Base-by-base conservation (phyloP, 352 stramenopile genomes). In the Globisporangium nagaii region DNA sequence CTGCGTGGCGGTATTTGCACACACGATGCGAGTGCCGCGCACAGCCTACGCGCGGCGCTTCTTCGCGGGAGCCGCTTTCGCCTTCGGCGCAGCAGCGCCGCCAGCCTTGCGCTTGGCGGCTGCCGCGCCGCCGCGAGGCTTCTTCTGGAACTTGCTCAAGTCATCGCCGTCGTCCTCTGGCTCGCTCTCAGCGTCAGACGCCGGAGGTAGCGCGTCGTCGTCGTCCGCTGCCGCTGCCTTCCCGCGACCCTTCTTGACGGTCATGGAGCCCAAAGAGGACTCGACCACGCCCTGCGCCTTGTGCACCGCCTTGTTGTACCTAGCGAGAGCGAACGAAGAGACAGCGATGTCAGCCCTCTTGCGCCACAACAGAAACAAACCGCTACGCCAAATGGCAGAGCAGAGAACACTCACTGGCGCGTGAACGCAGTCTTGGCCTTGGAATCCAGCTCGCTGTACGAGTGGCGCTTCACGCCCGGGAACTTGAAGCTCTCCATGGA, bases 351-450 rank as follows among this genome's bases (percentile, higher is more conserved):
- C 32, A 53, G 32, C 17, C 6, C n/a, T n/a, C n/a, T n/a, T n/a
- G n/a, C n/a, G n/a, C n/a, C n/a, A n/a, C n/a, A n/a, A 40, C 35
- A 41, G 4, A 40, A 43, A 42, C 17, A 45, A 13, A 30, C 10
- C 30, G n/a, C 19, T n/a, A 25, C 37, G 24, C 5, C 17, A 24
- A 24, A 7, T 24, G 36, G 15, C 8, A 42, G n/a, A 42, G 36
- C 17, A 42, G 6, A 25, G 12, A 42, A 8, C n/a, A 62, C 73
- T 64, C 79, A 92, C 65, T 86, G 66, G 53, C 90, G 78, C 2
- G 96, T 99, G 68, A 99, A 98, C 15, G 87, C 80, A 2, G 92
- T 84, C 69, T 98, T 98, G 22, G 83, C 72, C 59, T 96, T 95
- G 2, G 82, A 81, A 44, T 96, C 80, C 19, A 96, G 73, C 40